phyloP scores from a whole-genome alignment of 306 rosid genomes.

The Corylus avellana region DNA sequence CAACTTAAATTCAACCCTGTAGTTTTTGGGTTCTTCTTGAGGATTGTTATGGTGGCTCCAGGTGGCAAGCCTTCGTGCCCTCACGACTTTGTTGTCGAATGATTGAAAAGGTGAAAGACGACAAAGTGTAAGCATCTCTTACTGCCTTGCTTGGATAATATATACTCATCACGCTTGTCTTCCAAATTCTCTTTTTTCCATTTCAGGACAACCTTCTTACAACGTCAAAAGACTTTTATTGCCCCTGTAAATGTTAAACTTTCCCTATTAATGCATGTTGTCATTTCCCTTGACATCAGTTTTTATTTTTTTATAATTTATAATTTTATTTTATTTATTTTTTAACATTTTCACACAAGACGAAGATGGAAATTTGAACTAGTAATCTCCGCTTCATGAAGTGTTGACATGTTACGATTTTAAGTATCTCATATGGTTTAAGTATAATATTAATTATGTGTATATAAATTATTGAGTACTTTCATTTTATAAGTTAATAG shows the following conservation, averaged over 20 bases:
- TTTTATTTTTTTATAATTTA: too few relatives aligned
- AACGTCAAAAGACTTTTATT: not conserved
- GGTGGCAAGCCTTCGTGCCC: conserved; percentile 54
- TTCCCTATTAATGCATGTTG: too few relatives aligned
- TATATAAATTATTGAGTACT: too few relatives aligned
- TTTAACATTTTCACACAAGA: too few relatives aligned
- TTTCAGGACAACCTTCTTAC: not conserved
- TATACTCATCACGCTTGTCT: not conserved
- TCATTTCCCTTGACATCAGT: too few relatives aligned
- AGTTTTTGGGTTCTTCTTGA: conserved; percentile 30
- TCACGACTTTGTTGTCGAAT: conserved; percentile 34
- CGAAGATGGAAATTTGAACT: too few relatives aligned
- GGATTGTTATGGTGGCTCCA: conserved; percentile 61
- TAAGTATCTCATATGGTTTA: too few relatives aligned
- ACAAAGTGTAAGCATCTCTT: conserved; percentile 24
- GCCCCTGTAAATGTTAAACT: not conserved
- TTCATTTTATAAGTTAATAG: too few relatives aligned
- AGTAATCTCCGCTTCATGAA: too few relatives aligned
- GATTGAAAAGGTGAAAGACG: conserved; percentile 41
- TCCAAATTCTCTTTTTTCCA: not conserved
- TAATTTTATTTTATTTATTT: too few relatives aligned
- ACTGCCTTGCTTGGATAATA: conserved; percentile 1
- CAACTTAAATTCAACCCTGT: conserved; percentile 9
- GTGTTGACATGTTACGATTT: too few relatives aligned
- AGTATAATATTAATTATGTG: too few relatives aligned